Evolutionary conservation across 345 rosid genomes (phyloP).

Genomic region (Corchorus capsularis): DNA sequence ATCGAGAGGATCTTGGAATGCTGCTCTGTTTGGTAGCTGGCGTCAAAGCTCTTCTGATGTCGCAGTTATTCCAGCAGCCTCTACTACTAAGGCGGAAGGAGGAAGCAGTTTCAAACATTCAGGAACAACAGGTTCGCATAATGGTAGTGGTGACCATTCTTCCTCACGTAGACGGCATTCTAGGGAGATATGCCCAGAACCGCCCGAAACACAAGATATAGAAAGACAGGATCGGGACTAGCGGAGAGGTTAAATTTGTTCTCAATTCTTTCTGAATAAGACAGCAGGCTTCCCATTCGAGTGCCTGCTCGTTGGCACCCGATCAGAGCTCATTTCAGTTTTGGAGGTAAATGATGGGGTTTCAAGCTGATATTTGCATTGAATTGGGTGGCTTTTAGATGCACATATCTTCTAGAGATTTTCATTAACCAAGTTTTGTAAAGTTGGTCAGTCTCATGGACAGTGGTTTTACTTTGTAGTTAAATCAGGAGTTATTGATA

Average conservation of each 20-base stretch:
- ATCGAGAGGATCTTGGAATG: constrained; percentile 93
- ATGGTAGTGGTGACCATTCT: constrained; percentile 60
- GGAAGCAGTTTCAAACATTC: constrained; percentile 69
- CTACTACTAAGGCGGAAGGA: constrained; percentile 41
- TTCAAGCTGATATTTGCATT: constrained; percentile 7
- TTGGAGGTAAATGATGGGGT: constrained; percentile 14
- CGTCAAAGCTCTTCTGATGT: constrained; percentile 84
- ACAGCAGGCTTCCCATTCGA: constrained; percentile 45
- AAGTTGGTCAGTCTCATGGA: constrained; percentile 12
- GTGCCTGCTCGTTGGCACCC: constrained; percentile 32
- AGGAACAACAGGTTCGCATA: constrained; percentile 70
- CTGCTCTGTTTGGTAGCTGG: constrained; percentile 95
- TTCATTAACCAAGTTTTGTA: constrained; percentile 5
- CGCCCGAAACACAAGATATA: constrained; percentile 50
- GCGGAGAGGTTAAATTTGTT: constrained; percentile 33
- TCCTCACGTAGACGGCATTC: constrained; percentile 81
- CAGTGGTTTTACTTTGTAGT: constrained; percentile 10
- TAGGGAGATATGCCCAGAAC: constrained; percentile 89
- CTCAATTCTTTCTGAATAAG: constrained; percentile 68
- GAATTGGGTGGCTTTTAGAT: not conserved
- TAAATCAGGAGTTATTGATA: not conserved
- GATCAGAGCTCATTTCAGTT: not conserved
- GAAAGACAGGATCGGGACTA: constrained; percentile 53
- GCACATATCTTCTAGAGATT: constrained; percentile 6
- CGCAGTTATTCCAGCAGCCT: constrained; percentile 47